Evolutionary conservation across 352 stramenopile species (phyloP), one percentile per base, ranked within the genome.

Genomic region (Phytophthora cactorum): DNA sequence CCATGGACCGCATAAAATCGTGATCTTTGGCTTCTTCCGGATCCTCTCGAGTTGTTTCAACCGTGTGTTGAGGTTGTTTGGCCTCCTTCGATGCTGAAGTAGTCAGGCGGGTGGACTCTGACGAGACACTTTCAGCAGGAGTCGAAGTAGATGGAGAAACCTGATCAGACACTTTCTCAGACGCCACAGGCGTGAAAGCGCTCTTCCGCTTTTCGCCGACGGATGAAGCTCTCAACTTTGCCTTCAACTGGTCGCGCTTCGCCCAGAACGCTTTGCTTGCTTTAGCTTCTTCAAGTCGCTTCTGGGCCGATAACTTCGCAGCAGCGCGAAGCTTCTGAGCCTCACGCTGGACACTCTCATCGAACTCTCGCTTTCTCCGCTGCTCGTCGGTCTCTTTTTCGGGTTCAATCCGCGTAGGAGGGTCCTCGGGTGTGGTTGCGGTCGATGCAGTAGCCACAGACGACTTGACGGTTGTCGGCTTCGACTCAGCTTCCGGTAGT

Each of bases 241-340:
- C 52, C 49, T 86, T 90, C 12, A 75, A 34, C 22, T 88, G 67
- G 28, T 91, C 80, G 15, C 81, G 66, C 64, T 90, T 88, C 14
- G 78, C 70, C 81, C 82, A 90, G 49, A 89, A 89, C 1, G 75
- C 60, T 32, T 77, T 85, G 27, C 66, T 90, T n/a, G 80, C 77
- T 63, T 88, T 92, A 4, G 86, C 82, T 70, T 91, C 78, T 70
- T 94, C 86, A 38, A 93, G 78, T 2, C 86, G 73, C 58, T 93
- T 92, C 46, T 90, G 81, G 1, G 86, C 88, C 2, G 84, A 92
- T 51, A 89, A 63, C 45, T 88, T 91, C 6, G 83, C 77, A 36
- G 82, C 77, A 36, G 89, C 59, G 43, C 88, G 81, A 59, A 96
- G 65, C 12, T 83, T 75, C 49, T 91, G 72, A 4, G 81, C 82